Percentiles rank a stretch among this genome's conserved stretches.
These are phyloP conservation scores for Dioszegia crocea DNA, from an alignment of 768 basidiomycete genomes.

Conservation along the genomic window DNA sequence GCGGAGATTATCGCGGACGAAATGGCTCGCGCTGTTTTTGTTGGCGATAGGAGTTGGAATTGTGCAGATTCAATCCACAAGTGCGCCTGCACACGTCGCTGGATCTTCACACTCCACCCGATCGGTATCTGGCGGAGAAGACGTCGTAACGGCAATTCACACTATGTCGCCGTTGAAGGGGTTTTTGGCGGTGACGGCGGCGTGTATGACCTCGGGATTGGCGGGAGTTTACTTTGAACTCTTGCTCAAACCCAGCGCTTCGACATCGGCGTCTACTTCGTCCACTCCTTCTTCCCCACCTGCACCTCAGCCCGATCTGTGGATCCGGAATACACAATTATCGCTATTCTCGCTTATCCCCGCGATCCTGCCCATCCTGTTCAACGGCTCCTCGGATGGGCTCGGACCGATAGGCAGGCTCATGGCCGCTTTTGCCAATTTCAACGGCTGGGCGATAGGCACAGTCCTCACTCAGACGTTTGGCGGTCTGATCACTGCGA, in stretches of 20 bases:
- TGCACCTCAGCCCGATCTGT: slow-evolving; percentile 59
- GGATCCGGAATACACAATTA: slow-evolving; percentile 95
- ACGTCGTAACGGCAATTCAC: not conserved
- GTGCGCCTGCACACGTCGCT: slow-evolving; percentile 17
- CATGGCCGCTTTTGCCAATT: slow-evolving; percentile 67
- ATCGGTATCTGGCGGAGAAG: slow-evolving; percentile 17
- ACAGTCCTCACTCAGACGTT: slow-evolving; percentile 82
- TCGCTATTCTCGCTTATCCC: slow-evolving; percentile 91
- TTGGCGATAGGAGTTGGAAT: slow-evolving; percentile 84
- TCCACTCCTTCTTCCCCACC: not conserved
- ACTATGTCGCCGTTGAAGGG: slow-evolving; percentile 76
- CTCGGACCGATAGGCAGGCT: slow-evolving; percentile 30
- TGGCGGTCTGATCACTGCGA: slow-evolving; percentile 85
- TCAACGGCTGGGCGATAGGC: slow-evolving; percentile 86
- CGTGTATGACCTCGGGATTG: slow-evolving; percentile 91
- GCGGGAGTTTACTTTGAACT: slow-evolving; percentile 98
- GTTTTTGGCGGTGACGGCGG: slow-evolving; percentile 80
- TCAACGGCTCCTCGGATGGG: slow-evolving; percentile 51
- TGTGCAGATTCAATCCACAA: slow-evolving; percentile 75
- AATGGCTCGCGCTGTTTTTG: slow-evolving; percentile 81
- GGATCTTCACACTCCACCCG: slow-evolving; percentile 43
- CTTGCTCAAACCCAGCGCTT: slow-evolving; percentile 75
- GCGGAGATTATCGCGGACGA: slow-evolving; percentile 64
- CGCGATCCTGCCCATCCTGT: slow-evolving; percentile 71
- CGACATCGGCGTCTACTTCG: no score